Percentiles rank a stretch among this genome's conserved stretches.
Evolutionary conservation across 495 filamentous ascomycete species (phyloP).

Genomic region (Neurospora pannonica): DNA sequence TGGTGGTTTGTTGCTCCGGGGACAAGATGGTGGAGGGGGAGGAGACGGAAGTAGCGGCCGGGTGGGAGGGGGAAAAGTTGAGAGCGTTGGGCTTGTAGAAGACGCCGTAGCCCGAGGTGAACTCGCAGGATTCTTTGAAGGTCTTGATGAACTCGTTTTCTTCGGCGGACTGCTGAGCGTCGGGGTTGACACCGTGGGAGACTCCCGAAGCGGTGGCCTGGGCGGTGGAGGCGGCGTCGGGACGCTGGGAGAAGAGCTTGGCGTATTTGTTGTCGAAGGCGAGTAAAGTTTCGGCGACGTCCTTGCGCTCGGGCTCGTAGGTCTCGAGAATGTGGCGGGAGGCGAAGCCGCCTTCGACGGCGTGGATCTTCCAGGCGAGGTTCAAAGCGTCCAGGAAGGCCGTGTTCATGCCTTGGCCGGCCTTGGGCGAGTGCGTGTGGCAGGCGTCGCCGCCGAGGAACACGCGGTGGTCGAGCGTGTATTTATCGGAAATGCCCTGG

Average conservation of each 20-base stretch:
- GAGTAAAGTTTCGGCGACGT: constrained; percentile 60
- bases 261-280: constrained; percentile 66
- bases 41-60: constrained; percentile 48
- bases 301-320: constrained; percentile 61
- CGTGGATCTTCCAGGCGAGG: constrained; percentile 75
- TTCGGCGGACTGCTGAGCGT: constrained; percentile 18
- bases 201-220: constrained; percentile 27
- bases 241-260: constrained; percentile 54
- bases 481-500: constrained; percentile 60
- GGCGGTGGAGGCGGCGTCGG: constrained; percentile 42
- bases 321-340: constrained; percentile 52
- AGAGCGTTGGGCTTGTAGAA: constrained; percentile 53
- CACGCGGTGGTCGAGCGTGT: constrained; percentile 57
- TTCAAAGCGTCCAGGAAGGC: constrained; percentile 76
- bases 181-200: constrained; percentile 5
- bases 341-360: constrained; percentile 55
- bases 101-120: constrained; percentile 63
- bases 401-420: constrained; percentile 81
- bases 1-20: constrained; percentile 50
- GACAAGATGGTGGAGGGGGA: not conserved
- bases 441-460: constrained; percentile 76
- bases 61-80: constrained; percentile 58
- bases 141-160: constrained; percentile 65
- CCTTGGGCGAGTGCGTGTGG: constrained; percentile 74
- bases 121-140: constrained; percentile 62